A percentile compares a stretch with the other conserved stretches of the same genome.
These are phyloP conservation scores for Panicum virgatum DNA, from an alignment of 202 grass and related monocot genomes.

Conservation along the genomic window DNA sequence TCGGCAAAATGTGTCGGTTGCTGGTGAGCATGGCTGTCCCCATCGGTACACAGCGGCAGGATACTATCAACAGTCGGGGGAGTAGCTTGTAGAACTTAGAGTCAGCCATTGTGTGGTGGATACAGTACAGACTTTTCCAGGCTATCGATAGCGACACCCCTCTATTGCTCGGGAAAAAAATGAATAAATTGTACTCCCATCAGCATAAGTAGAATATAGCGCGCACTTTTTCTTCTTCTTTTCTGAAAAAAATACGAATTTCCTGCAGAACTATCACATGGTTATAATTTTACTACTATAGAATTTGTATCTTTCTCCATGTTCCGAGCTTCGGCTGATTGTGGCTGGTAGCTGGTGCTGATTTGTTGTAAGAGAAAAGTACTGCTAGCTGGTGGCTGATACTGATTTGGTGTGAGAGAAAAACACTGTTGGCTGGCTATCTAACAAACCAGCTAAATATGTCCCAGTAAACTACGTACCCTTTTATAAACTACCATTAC, in stretches of 20 bases:
- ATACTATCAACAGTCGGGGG: slow-evolving; percentile 17
- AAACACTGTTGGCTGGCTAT: too few species aligned
- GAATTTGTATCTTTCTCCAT: not conserved
- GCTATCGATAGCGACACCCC: not conserved
- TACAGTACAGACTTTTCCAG: not conserved
- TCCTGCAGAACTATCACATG: not conserved
- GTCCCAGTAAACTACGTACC: too few species aligned
- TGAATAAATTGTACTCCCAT: not conserved
- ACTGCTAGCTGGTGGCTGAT: too few species aligned
- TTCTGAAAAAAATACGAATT: not conserved
- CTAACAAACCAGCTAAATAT: too few species aligned
- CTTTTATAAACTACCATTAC: not conserved
- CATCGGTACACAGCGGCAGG: slow-evolving; percentile 26
- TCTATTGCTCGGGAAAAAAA: not conserved
- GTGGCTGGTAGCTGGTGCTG: too few species aligned
- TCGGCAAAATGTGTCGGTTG: slow-evolving; percentile 44
- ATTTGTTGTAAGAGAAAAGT: too few species aligned
- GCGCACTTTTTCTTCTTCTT: not conserved
- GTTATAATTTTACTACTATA: not conserved
- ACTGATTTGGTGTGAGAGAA: too few species aligned
- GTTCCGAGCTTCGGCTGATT: too few species aligned
- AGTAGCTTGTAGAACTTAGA: not conserved
- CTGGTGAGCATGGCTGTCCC: slow-evolving; percentile 39
- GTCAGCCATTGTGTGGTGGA: not conserved
- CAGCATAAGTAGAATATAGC: not conserved